These are phyloP conservation scores for Fusarium brevicatenulatum DNA, from an alignment of 2,329 filamentous ascomycete species.

Conservation along the genomic window DNA sequence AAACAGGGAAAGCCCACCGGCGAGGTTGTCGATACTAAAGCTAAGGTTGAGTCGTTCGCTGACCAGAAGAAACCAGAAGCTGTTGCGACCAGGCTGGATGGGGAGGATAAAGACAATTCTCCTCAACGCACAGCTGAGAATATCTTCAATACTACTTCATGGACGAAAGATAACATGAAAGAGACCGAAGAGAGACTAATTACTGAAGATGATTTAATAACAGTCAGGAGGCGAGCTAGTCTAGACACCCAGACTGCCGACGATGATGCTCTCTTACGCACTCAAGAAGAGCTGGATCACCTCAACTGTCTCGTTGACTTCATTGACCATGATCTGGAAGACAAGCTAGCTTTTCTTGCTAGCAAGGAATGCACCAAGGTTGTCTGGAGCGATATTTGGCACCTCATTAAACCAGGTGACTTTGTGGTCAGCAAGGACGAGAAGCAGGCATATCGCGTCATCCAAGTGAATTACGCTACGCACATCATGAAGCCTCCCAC, in stretches of 20 bases:
- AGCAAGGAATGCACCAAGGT: background rate
- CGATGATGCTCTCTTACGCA: background rate
- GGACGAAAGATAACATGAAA: too few relatives aligned
- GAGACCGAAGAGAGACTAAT: background rate
- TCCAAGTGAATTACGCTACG: background rate
- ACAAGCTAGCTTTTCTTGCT: accelerated
- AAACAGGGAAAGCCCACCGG: background rate
- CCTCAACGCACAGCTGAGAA: too few relatives aligned
- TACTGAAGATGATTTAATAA: too few relatives aligned
- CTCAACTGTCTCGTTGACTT: background rate
- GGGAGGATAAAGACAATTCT: too few relatives aligned
- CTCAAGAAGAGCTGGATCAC: background rate
- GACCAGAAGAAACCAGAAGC: too few relatives aligned
- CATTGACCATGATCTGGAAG: background rate
- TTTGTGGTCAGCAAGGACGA: background rate
- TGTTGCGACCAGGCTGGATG: too few relatives aligned
- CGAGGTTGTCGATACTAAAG: too few relatives aligned
- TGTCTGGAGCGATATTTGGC: background rate
- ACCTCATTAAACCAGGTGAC: background rate
- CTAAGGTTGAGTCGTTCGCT: too few relatives aligned
- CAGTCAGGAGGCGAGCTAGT: too few relatives aligned
- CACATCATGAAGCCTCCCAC: background rate
- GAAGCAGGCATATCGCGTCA: background rate
- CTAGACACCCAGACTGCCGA: background rate
- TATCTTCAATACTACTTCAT: too few relatives aligned